Evolutionary conservation across 208 protist species (phyloP), one percentile per base, ranked within the genome.

Genomic region (Angomonas desouzai): DNA sequence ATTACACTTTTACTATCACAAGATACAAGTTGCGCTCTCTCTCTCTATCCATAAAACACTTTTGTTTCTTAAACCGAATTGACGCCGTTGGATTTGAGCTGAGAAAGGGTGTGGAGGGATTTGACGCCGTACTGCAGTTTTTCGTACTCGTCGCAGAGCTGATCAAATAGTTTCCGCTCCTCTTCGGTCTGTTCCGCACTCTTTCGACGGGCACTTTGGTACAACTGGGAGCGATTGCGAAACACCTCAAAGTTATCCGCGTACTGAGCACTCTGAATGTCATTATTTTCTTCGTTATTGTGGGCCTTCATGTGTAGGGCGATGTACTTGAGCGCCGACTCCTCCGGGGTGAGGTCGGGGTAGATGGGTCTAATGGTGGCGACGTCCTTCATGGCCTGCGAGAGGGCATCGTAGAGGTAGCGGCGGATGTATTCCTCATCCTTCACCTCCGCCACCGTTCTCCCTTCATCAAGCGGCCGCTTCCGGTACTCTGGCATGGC

Each of bases 221-320:
- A 96, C 10, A 93, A 66, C 30, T 77, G 83, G 30, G 79, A 70
- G 18, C 85, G 85, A 51, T 77, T 74, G 1, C 57, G 58, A 65
- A 85, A 96, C 22, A 74, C 18, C 49, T 87, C 66, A 47, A 85
- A 85, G 49, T 86, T 89, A 0, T 63, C 49, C 30, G 62, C 69
- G 79, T 93, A 93, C 62, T 91, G 79, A 36, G 74, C 68, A 10
- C 66, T 64, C 58, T 92, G 82, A 51, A 93, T 82, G 30, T 36
- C 30, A 34, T 66, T 89, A 72, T 93, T 80, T 20, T 76, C 80
- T 4, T 48, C 66, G 29, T 57, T 69, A 48, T 76, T 85, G 68
- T 91, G 80, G 4, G 82, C 87, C 66, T 96, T 95, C 59, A 97
- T 73, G 71, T 93, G 83, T n/a, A 94, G 71, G 10, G 89, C 89